A percentile compares a stretch with the other conserved stretches of the same genome.
Evolutionary conservation across 2,329 filamentous ascomycete species (phyloP).

Genomic region (Lachnellula suecica): DNA sequence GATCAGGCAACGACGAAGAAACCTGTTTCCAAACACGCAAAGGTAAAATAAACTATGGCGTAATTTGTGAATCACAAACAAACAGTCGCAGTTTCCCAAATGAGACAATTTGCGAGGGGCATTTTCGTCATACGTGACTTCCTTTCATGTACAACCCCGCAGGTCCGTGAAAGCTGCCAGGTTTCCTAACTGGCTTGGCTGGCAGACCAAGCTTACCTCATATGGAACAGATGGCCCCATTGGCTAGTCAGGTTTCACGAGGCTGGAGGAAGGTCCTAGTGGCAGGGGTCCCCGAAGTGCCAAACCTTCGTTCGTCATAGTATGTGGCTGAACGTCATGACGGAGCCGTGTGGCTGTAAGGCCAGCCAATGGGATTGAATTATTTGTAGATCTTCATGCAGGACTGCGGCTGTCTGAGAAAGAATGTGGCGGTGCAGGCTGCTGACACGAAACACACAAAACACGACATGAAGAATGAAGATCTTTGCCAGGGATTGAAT

Average conservation of each 20-base stretch:
- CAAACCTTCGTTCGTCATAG: background rate
- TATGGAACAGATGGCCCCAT: background rate
- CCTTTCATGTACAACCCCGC: background rate
- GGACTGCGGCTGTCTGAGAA: background rate
- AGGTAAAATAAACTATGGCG: background rate
- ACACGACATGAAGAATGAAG: background rate
- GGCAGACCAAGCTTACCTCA: background rate
- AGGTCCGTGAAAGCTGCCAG: background rate
- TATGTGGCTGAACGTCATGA: background rate
- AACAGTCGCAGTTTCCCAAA: background rate
- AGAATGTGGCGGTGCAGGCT: background rate
- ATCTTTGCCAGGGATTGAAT: background rate
- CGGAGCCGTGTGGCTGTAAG: too few species aligned
- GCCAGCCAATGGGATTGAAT: background rate
- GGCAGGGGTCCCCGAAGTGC: background rate
- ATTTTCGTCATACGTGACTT: background rate
- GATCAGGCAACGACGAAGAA: background rate
- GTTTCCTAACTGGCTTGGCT: background rate
- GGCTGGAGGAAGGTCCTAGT: background rate
- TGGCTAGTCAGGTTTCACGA: background rate
- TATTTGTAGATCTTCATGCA: background rate
- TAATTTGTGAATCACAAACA: background rate
- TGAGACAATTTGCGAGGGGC: background rate
- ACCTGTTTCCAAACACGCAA: background rate
- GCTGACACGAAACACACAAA: background rate